Evolutionary conservation across 2,329 filamentous ascomycete species (phyloP).

Genomic region (Claviceps fusiformis): DNA sequence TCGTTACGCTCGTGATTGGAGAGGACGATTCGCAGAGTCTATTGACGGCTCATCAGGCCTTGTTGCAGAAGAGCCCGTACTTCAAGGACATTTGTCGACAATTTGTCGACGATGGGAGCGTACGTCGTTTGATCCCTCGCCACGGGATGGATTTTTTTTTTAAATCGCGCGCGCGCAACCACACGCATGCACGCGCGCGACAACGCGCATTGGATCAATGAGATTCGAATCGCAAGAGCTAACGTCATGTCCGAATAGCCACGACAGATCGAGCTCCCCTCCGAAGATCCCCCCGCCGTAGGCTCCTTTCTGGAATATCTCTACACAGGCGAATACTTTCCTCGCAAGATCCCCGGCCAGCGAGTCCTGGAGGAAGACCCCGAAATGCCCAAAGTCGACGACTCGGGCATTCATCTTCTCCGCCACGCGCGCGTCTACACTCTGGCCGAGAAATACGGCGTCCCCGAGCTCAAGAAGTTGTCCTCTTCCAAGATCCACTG

Average conservation of each 20-base stretch:
- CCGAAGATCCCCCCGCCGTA: slow-evolving; percentile 22
- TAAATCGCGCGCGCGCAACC: not conserved
- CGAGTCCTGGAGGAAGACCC: slow-evolving; percentile 58
- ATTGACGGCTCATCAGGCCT: slow-evolving; percentile 66
- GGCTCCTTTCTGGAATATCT: slow-evolving; percentile 28
- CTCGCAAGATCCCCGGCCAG: slow-evolving; percentile 48
- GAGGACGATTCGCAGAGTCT: slow-evolving; percentile 42
- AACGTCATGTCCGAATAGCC: slow-evolving; percentile 22
- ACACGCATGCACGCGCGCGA: no score
- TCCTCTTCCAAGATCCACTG: slow-evolving; percentile 86
- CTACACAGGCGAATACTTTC: slow-evolving; percentile 50
- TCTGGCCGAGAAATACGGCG: slow-evolving; percentile 63
- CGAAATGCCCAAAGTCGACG: slow-evolving; percentile 51
- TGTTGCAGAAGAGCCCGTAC: slow-evolving; percentile 62
- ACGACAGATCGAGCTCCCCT: slow-evolving; percentile 52
- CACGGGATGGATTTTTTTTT: not conserved
- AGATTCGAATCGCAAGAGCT: not conserved
- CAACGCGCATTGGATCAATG: not conserved
- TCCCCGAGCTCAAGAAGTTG: slow-evolving; percentile 56
- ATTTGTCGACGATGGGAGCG: slow-evolving; percentile 48
- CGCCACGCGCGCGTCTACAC: slow-evolving; percentile 86
- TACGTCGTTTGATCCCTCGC: slow-evolving; percentile 24
- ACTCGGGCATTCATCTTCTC: slow-evolving; percentile 69
- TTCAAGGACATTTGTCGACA: slow-evolving; percentile 50
- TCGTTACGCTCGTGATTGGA: slow-evolving; percentile 56